Evolutionary conservation across 768 basidiomycete species (phyloP).

Genomic region (Lentinus tigrinus): DNA sequence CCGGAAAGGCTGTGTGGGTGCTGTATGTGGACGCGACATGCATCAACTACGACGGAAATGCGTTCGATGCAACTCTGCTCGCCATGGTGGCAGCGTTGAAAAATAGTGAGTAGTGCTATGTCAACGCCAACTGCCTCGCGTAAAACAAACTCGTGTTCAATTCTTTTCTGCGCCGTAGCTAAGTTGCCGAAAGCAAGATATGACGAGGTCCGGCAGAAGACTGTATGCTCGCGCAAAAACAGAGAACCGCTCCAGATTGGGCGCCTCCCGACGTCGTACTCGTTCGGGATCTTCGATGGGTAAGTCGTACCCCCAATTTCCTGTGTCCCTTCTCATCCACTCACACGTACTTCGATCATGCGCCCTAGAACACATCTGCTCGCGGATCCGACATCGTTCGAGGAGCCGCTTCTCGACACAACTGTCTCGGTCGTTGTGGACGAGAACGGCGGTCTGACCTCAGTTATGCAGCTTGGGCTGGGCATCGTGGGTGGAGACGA

Average conservation of each 20-base stretch:
- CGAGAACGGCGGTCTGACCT: constrained; percentile 45
- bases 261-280: constrained; percentile 48
- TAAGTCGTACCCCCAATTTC: constrained; percentile 35
- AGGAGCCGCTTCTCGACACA: constrained; percentile 82
- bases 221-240: constrained; percentile 56
- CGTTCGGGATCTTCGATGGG: constrained; percentile 85
- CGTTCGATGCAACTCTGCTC: constrained; percentile 84
- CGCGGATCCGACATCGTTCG: constrained; percentile 86
- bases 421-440: constrained; percentile 63
- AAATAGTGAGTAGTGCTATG: constrained; percentile 59
- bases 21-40: constrained; percentile 95
- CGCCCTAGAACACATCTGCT: constrained; percentile 57
- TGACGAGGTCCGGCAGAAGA: constrained; percentile 62
- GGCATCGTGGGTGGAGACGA: constrained; percentile 33
- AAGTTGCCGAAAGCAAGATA: constrained; percentile 69
- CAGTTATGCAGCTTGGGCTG: constrained; percentile 56
- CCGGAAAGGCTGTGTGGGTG: constrained; percentile 83
- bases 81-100: constrained; percentile 85
- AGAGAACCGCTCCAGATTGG: constrained; percentile 47
- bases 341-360: neutral
- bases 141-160: neutral
- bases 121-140: neutral
- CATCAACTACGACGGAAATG: constrained; percentile 97
- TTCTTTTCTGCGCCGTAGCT: no score
- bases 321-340: neutral